Evolutionary conservation across 2,329 filamentous ascomycete species (phyloP).

Genomic region (Pseudogymnoascus sp.): DNA sequence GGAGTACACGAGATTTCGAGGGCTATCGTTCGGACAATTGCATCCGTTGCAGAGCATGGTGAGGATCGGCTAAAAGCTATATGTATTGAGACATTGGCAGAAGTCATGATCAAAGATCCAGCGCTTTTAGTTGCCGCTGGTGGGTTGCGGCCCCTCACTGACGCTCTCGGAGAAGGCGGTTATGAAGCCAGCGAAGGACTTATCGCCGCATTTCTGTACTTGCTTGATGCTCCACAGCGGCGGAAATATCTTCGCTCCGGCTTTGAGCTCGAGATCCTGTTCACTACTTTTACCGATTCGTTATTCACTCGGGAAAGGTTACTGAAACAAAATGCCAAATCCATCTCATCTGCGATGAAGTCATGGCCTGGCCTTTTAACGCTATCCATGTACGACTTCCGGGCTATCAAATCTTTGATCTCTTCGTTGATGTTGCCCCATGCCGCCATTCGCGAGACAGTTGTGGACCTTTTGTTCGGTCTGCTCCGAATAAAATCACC

Average conservation of each 20-base stretch:
- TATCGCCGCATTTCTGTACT: constrained; percentile 77
- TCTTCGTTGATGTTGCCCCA: constrained; percentile 55
- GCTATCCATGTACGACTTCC: constrained; percentile 79
- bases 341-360: constrained; percentile 84
- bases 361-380: constrained; percentile 91
- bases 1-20: constrained; percentile 82
- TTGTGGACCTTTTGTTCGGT: constrained; percentile 79
- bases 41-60: constrained; percentile 75
- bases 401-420: constrained; percentile 72
- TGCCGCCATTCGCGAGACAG: constrained; percentile 58
- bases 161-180: constrained; percentile 80
- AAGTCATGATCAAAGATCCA: constrained; percentile 83
- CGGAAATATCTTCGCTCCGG: constrained; percentile 79
- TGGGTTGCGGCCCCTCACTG: constrained; percentile 79
- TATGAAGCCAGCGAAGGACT: constrained; percentile 91
- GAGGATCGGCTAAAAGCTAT: constrained; percentile 74
- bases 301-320: constrained; percentile 50
- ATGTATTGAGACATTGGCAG: constrained; percentile 84
- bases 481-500: constrained; percentile 83
- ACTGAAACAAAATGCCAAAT: constrained; percentile 80
- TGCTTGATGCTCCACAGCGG: constrained; percentile 76
- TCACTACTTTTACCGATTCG: constrained; percentile 89
- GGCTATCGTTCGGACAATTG: constrained; percentile 79
- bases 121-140: constrained; percentile 73
- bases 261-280: constrained; percentile 80